A percentile compares a stretch with the other conserved stretches of the same genome.
phyloP scores from a whole-genome alignment of 352 stramenopile genomes.

The Pythium rishiriense region DNA sequence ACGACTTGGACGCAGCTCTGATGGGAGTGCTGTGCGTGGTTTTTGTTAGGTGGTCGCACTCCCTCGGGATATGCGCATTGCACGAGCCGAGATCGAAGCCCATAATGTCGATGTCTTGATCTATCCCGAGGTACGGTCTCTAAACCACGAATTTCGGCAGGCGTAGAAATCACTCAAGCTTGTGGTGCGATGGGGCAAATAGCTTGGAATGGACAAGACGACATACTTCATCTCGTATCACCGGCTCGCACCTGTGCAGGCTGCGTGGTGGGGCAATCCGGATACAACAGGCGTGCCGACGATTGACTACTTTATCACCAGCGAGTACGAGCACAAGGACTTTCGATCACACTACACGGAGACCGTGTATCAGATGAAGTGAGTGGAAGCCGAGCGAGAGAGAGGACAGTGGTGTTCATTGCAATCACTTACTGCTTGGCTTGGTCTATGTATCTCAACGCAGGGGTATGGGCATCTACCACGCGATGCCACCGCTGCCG shows the following conservation, averaged over 20 bases:
- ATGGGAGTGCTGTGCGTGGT: not conserved
- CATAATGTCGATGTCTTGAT: slow-evolving; percentile 66
- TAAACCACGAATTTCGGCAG: too few species aligned
- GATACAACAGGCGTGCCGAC: slow-evolving; percentile 67
- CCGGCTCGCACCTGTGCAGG: slow-evolving; percentile 66
- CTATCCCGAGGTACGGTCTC: slow-evolving; percentile 55
- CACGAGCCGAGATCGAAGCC: slow-evolving; percentile 47
- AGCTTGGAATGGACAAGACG: slow-evolving; percentile 82
- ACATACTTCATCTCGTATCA: slow-evolving; percentile 74
- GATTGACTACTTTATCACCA: slow-evolving; percentile 73
- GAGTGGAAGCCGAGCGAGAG: too few species aligned
- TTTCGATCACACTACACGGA: slow-evolving; percentile 61
- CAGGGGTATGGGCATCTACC: slow-evolving; percentile 72
- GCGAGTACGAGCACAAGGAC: slow-evolving; percentile 58
- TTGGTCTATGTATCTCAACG: not conserved
- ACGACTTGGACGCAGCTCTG: not conserved
- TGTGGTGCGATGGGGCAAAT: not conserved
- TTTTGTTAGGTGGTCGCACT: slow-evolving; percentile 52
- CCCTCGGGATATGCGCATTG: slow-evolving; percentile 46
- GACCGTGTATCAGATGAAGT: slow-evolving; percentile 60
- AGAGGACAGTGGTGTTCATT: too few species aligned
- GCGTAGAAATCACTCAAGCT: too few species aligned
- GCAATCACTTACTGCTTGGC: not conserved
- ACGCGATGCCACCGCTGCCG: slow-evolving; percentile 41
- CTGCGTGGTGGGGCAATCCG: slow-evolving; percentile 73